Percentiles rank a stretch among this genome's conserved stretches.
phyloP scores from a whole-genome alignment of 148 eudicot species.

The Limonium bicolor region DNA sequence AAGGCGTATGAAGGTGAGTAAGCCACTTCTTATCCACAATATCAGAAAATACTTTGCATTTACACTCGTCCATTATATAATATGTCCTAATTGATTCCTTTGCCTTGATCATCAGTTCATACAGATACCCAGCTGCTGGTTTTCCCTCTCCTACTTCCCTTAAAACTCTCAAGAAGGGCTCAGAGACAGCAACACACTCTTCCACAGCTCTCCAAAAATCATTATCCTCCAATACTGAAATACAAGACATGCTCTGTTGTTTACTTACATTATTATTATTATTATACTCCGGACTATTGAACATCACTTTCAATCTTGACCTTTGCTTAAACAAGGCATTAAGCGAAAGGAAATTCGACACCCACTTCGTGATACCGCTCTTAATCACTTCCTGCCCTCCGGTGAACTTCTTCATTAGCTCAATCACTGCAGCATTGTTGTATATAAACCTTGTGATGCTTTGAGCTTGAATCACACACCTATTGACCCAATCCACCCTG shows the following conservation, averaged over 20 bases:
- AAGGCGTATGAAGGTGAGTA: conserved; percentile 72
- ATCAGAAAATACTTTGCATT: conserved; percentile 74
- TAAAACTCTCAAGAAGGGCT: conserved; percentile 76
- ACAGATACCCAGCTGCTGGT: conserved; percentile 65
- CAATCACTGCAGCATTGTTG: conserved; percentile 48
- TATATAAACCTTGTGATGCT: conserved; percentile 62
- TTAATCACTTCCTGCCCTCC: conserved; percentile 61
- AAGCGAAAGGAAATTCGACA: conserved; percentile 67
- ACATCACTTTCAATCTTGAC: conserved; percentile 67
- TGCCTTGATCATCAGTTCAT: conserved; percentile 87
- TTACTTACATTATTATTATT: conserved; percentile 37
- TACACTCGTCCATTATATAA: conserved; percentile 91
- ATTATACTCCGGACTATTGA: conserved; percentile 67
- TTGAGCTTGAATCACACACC: conserved; percentile 79
- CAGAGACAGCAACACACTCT: conserved; percentile 83
- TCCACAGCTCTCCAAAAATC: conserved; percentile 85
- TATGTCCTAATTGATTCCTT: conserved; percentile 88
- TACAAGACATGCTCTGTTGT: conserved; percentile 55
- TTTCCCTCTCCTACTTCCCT: conserved; percentile 83
- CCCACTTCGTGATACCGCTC: conserved; percentile 66
- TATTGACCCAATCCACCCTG: conserved; percentile 76
- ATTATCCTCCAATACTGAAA: conserved; percentile 54
- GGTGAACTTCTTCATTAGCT: conserved; percentile 69
- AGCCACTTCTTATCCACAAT: conserved; percentile 84
- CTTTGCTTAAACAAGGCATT: conserved; percentile 71